Evolutionary conservation across 1,139 yeast species (phyloP), one percentile per base, ranked within the genome.

Genomic region (Pneumocystis wakefieldiae): DNA sequence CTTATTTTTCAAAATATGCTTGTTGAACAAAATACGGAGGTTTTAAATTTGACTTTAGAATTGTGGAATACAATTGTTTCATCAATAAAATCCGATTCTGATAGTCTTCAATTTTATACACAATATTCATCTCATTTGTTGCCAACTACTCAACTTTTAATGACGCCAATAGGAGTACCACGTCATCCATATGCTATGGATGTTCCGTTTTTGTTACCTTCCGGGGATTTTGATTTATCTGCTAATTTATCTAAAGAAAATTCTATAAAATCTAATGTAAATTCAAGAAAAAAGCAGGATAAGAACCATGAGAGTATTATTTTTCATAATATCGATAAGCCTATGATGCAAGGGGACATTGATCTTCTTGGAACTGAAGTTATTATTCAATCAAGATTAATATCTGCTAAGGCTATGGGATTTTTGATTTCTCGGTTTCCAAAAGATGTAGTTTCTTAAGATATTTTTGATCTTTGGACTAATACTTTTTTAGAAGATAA

Each of bases 91-190:
- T 12, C 41, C 1, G 29, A 29, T 12, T 28, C 38, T 29, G 39
- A 37, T 37, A 48, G 55, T 24, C 48, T 37, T 15, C 60, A 59
- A 14, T 62, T 67, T 14, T 60, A 65, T 8, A 19, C 19, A 64
- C 19, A 59, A 58, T 29, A 60, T 48, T 65, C 62, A 66, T 66
- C 38, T 4, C 90, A 86, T 69, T 75, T 83, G 67, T 78, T 77
- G 57, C 84, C 95, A 0, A 77, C 89, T 62, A 75, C 89, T 62
- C 81, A 84, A 14, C 77, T 94, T 61, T 73, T 90, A 61, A 85
- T 88, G 86, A 92, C 97, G 0, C 98, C 98, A 4, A 86, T 94
- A 67, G 98, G 99, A 66, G 83, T 90, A 64, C 87, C 96, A 2
- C 83, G 98, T 68, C 88, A 86, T 72, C 87, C 86, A 69, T 92